Base-by-base conservation (phyloP, 768 basidiomycete species). In the Cystofilobasidium macerans region DNA sequence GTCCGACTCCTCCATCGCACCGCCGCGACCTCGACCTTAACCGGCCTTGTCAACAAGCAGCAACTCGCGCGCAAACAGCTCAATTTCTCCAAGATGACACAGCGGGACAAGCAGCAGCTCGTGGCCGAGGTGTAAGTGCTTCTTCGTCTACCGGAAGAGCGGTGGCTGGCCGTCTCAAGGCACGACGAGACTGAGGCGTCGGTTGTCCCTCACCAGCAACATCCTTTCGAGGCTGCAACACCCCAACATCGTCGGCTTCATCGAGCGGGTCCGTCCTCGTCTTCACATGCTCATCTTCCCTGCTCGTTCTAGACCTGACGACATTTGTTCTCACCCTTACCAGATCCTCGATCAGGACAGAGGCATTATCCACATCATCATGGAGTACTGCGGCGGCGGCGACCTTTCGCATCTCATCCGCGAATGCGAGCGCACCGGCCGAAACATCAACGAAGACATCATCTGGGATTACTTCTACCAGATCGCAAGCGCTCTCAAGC, bases 351-450 rank as follows among this genome's bases (percentile, higher is more conserved):
- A 99, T 79, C 81, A 87, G 69, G 88, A 92, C 59, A 82, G 83
- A 43, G 90, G 90, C 26, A 88, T 92, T 64, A 83, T 98, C 51
- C 98, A 97, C 76, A 97, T 99, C 69, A 81, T 98, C 70, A 99
- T 98, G 95, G 95, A 99, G 78, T 98, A 90, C 75, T 99, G 95
- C 73, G 92, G 90, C 6, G 93, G 92, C 26, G 95, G 95, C 16
- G 95, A 99, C 78, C 82, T 99, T 62, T 89, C 89, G 1, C 79
- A 82, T 40, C 77, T 95, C 72, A 95, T 98, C 76, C 88, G 89
- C 72, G 72, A 76, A 51, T 76, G 69, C 54, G 72, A 72, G 69
- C 71, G 69, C 47, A 69, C 66, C 33, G 83, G 81, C 67, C 81
- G 86, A 61, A 82, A 84, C 2, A 84, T 97, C 61, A 82, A 89